These are phyloP conservation scores for Camelina sativa DNA, from an alignment of 345 rosid species.

Conservation along the genomic window DNA sequence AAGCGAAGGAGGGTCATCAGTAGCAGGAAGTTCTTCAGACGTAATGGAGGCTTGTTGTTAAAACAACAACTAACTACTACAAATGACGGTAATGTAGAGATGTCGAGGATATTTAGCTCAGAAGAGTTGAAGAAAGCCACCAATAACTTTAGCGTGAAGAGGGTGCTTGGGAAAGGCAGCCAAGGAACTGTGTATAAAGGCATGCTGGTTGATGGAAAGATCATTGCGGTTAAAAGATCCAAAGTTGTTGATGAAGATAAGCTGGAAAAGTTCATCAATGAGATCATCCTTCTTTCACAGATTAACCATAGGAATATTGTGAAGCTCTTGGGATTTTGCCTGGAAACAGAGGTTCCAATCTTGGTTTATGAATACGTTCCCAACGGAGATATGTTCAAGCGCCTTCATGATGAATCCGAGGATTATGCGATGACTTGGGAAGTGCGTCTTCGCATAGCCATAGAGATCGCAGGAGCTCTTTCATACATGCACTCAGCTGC, in stretches of 20 bases:
- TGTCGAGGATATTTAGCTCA: constrained; percentile 29
- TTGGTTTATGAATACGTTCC: constrained; percentile 42
- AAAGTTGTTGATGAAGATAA: constrained; percentile 34
- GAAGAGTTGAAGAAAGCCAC: constrained; percentile 37
- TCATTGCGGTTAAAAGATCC: constrained; percentile 35
- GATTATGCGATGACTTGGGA: constrained; percentile 36
- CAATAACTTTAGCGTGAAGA: constrained; percentile 13
- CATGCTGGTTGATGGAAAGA: constrained; percentile 25
- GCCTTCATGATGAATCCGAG: constrained; percentile 22
- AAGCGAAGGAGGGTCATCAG: constrained; percentile 3
- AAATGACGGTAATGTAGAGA: constrained; percentile 8
- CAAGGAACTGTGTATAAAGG: constrained; percentile 44
- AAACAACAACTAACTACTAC: constrained; percentile 22
- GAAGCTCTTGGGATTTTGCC: constrained; percentile 38
- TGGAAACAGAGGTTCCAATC: constrained; percentile 40
- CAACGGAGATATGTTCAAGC: constrained; percentile 37
- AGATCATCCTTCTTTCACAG: constrained; percentile 33
- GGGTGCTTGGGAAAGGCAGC: constrained; percentile 41
- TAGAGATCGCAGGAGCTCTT: constrained; percentile 28
- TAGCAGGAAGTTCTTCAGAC: constrained; percentile 32
- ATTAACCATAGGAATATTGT: constrained; percentile 43
- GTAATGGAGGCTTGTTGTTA: constrained; percentile 38
- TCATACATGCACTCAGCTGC: constrained; percentile 41
- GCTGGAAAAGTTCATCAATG: constrained; percentile 34
- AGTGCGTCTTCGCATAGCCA: constrained; percentile 33